A percentile compares a stretch with the other conserved stretches of the same genome.
phyloP scores from a whole-genome alignment of 106 monocot species.

The Iris macrosiphon region DNA sequence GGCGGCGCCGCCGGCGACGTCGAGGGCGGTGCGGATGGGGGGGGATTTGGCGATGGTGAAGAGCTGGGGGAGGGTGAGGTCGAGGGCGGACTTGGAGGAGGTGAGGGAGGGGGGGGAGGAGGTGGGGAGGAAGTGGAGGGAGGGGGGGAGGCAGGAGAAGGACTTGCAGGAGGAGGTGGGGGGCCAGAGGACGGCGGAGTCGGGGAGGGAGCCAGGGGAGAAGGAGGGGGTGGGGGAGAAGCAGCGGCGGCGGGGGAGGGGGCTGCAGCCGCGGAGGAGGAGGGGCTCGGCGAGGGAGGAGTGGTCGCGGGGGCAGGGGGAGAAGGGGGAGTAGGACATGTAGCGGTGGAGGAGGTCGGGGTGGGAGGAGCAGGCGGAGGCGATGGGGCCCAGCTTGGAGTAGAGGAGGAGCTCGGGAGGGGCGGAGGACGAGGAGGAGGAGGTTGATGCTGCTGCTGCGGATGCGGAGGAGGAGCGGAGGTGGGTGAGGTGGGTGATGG shows the following conservation, averaged over 20 bases:
- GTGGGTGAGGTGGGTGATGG: slow-evolving; percentile 43
- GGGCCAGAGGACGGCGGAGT: slow-evolving; percentile 52
- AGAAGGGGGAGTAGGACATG: slow-evolving; percentile 94
- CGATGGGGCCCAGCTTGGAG: slow-evolving; percentile 67
- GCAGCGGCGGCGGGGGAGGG: slow-evolving; percentile 96
- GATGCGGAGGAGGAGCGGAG: slow-evolving; percentile 6
- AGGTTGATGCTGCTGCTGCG: too few species aligned
- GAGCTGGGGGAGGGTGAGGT: slow-evolving; percentile 70
- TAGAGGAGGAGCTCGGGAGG: slow-evolving; percentile 65
- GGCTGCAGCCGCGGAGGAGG: slow-evolving; percentile 93
- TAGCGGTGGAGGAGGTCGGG: slow-evolving; percentile 87
- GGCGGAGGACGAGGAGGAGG: slow-evolving; percentile 11
- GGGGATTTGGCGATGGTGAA: slow-evolving; percentile 37
- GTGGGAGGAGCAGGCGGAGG: slow-evolving; percentile 83
- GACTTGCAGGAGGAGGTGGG: slow-evolving; percentile 29
- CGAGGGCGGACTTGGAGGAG: slow-evolving; percentile 45
- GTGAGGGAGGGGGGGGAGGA: slow-evolving; percentile 34
- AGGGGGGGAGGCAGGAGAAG: slow-evolving; percentile 43
- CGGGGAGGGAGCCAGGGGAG: slow-evolving; percentile 31
- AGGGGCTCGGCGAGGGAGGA: slow-evolving; percentile 61
- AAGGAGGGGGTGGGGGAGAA: slow-evolving; percentile 43
- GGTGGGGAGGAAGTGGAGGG: slow-evolving; percentile 35
- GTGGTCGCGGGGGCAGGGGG: slow-evolving; percentile 60
- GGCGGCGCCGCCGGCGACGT: slow-evolving; percentile 71
- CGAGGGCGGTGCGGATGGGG: slow-evolving; percentile 62